These are phyloP conservation scores for Hemileccinum rubropunctum DNA, from an alignment of 768 basidiomycete species.

Conservation along the genomic window DNA sequence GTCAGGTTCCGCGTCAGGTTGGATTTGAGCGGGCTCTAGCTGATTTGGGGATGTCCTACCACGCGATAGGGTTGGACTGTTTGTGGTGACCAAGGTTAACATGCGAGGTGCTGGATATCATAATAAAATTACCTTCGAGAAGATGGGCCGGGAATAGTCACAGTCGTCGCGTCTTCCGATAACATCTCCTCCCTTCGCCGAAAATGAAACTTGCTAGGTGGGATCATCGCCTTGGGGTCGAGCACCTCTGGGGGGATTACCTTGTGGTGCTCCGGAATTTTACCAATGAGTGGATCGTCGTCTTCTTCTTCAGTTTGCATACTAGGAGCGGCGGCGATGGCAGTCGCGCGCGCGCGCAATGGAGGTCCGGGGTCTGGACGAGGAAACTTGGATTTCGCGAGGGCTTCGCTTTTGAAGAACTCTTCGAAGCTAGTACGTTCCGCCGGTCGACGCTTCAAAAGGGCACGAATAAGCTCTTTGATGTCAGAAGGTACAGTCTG, in stretches of 20 bases:
- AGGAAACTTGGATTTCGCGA: conserved; percentile 76
- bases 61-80: conserved; percentile 16
- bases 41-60: conserved; percentile 15
- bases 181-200: conserved; percentile 35
- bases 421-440: conserved; percentile 89
- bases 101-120: background rate
- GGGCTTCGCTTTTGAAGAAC: conserved; percentile 81
- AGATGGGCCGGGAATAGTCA: conserved; percentile 2
- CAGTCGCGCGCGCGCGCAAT: conserved; percentile 11
- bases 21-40: conserved; percentile 13
- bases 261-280: conserved; percentile 69
- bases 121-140: conserved; percentile 21
- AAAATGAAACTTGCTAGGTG: conserved; percentile 79
- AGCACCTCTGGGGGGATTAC: conserved; percentile 78
- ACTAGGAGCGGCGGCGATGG: conserved; percentile 11
- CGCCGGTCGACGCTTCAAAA: conserved; percentile 79
- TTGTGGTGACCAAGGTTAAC: conserved; percentile 1
- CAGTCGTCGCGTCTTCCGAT: conserved; percentile 11
- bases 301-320: conserved; percentile 28
- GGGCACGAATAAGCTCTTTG: conserved; percentile 80
- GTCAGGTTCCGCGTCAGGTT: conserved; percentile 10
- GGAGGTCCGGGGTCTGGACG: conserved; percentile 36
- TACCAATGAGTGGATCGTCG: conserved; percentile 33
- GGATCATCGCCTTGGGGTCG: conserved; percentile 77
- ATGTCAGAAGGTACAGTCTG: conserved; percentile 72